Evolutionary conservation across 2,329 filamentous ascomycete genomes (phyloP), one percentile per base, ranked within the genome.

Genomic region (Ophiostoma fasciatum): DNA sequence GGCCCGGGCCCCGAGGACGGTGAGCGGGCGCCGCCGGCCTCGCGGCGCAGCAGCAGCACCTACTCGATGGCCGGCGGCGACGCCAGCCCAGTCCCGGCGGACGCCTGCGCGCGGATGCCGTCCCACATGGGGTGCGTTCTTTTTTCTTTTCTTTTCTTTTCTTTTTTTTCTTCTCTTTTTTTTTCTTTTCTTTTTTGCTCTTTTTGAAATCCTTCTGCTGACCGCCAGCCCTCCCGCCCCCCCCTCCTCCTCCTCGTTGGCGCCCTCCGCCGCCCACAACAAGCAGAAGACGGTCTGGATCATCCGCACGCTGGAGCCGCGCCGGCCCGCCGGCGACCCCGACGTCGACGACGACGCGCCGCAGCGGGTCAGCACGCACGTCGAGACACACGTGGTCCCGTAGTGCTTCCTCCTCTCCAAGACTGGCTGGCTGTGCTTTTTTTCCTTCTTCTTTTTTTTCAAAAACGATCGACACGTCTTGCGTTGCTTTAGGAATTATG

Each of bases 181-280:
- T 21, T n/a, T 32, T 9, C 20, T 13, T 28, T 29, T 28, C 28
- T 17, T 28, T 23, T 31, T 22, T 31, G 20, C 11, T 26, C 29
- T 33, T 25, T 15, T 31, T 15, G 12, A 25, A 9, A n/a, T 9
- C 5, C 9, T 22, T 17, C n/a, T 13, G n/a, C 33, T 38, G 28
- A 41, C 33, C 7, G 11, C 5, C 4, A 27, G 14, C 4, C 35
- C 30, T 39, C 31, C 39, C 36, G 78, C 49, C 63, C 64, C 21
- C 12, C 17, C 28, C 22, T 21, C 33, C 7, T 15, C 28, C 5
- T n/a, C 19, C 4, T 27, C 25, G n/a, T n/a, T n/a, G n/a, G n/a
- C n/a, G n/a, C 25, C 25, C 14, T 17, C 6, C 25, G n/a, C 5
- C 10, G n/a, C 5, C n/a, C 7, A 13, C 17, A 41, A 37, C 18